These are phyloP conservation scores for Simplicillium sp. DNA, from an alignment of 2,329 filamentous ascomycete species.

Conservation along the genomic window DNA sequence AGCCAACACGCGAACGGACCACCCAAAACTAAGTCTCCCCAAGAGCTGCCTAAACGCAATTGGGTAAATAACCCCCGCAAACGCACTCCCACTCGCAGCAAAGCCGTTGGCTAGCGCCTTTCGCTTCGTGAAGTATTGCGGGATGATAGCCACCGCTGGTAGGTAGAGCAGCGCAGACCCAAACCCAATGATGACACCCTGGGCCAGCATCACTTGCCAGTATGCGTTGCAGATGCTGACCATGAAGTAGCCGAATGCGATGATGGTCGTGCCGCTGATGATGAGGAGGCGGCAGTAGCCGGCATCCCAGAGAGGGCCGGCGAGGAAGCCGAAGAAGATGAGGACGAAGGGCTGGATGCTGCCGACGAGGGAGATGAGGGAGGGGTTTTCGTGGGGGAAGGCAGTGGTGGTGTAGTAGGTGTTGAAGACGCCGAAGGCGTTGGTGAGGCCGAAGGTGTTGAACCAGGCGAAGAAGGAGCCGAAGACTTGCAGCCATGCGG, in stretches of 20 bases:
- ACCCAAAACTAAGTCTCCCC: constrained; percentile 15
- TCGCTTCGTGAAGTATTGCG: constrained; percentile 20
- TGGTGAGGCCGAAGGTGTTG: constrained; percentile 24
- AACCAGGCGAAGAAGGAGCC: constrained; percentile 39
- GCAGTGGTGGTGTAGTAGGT: constrained; percentile 36
- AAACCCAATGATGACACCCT: constrained; percentile 34
- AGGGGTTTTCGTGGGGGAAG: constrained; percentile 22
- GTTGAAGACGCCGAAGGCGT: constrained; percentile 44
- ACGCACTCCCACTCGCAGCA: constrained; percentile 18
- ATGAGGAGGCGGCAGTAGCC: constrained; percentile 33
- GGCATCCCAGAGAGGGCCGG: constrained; percentile 36
- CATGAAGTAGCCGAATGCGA: constrained; percentile 38
- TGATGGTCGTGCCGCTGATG: constrained; percentile 26
- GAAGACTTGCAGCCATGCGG: constrained; percentile 39
- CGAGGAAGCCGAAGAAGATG: constrained; percentile 15
- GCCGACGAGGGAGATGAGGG: constrained; percentile 28
- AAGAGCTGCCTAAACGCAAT: constrained; percentile 15
- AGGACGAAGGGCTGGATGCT: constrained; percentile 37
- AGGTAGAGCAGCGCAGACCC: constrained; percentile 31
- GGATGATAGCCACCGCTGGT: constrained; percentile 22
- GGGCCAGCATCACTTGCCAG: constrained; percentile 34
- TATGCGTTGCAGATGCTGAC: constrained; percentile 23
- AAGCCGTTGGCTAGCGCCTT: constrained; percentile 22
- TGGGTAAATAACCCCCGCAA: constrained; percentile 24
- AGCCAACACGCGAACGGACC: constrained; percentile 16